A percentile compares a stretch with the other conserved stretches of the same genome.
phyloP scores from a whole-genome alignment of 495 filamentous ascomycete genomes.

The Daldinia vernicosa region DNA sequence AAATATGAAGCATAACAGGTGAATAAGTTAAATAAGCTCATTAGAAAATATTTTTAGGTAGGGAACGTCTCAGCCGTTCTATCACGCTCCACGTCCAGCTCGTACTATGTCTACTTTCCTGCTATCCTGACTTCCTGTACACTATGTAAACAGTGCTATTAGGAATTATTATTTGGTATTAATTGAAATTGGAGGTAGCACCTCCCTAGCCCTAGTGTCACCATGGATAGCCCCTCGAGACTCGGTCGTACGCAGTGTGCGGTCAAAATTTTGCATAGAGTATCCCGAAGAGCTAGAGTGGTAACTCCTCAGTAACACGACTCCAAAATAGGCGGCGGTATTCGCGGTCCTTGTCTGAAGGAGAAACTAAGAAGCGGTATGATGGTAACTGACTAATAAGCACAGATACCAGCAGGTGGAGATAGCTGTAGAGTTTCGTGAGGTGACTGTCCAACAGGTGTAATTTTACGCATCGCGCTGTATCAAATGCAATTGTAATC shows the following conservation, averaged over 20 bases:
- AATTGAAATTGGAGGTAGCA: not conserved
- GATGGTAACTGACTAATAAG: conserved; percentile 26
- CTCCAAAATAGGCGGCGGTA: conserved; percentile 24
- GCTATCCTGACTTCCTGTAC: no score
- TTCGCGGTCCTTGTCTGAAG: conserved; percentile 21
- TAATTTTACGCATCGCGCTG: conserved; percentile 21
- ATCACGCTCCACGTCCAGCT: no score
- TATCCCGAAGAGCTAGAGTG: conserved; percentile 20
- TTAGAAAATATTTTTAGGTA: no score
- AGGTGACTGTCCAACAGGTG: conserved; percentile 6
- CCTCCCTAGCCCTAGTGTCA: not conserved
- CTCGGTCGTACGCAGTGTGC: not conserved
- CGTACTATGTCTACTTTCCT: no score
- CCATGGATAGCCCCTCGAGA: not conserved
- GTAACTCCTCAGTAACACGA: conserved; percentile 20
- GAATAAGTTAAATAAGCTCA: no score
- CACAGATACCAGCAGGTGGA: conserved; percentile 23
- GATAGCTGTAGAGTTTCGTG: conserved; percentile 27
- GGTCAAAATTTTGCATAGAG: conserved; percentile 9
- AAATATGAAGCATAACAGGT: no score
- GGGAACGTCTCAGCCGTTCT: no score
- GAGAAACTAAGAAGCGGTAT: conserved; percentile 29
- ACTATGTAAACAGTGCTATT: no score
- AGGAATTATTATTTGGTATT: not conserved
- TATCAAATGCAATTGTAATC: conserved; percentile 31